Evolutionary conservation across 768 basidiomycete genomes (phyloP).

Genomic region (Lentinula boryana): DNA sequence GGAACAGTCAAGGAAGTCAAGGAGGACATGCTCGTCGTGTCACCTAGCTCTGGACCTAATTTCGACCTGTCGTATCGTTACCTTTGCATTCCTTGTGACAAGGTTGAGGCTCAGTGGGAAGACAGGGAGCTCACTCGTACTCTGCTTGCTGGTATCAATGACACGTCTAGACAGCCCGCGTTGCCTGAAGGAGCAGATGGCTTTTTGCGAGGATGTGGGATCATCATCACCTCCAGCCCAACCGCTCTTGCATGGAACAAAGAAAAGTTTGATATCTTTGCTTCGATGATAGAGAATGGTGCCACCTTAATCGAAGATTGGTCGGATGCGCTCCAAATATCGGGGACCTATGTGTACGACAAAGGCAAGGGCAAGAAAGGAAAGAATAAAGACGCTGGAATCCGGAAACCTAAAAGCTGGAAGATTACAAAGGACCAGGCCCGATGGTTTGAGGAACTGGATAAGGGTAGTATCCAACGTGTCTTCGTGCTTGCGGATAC

Average conservation of each 20-base stretch:
- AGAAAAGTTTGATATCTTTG: neutral
- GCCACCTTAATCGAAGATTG: slow-evolving; percentile 3
- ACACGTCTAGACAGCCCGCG: neutral
- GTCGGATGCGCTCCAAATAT: neutral
- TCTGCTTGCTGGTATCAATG: neutral
- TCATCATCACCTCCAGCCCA: neutral
- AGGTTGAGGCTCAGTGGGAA: neutral
- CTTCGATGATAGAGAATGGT: slow-evolving; percentile 1
- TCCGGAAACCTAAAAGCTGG: slow-evolving; percentile 33
- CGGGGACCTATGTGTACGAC: neutral
- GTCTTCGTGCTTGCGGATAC: slow-evolving; percentile 68
- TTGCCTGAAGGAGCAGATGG: neutral
- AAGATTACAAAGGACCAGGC: slow-evolving; percentile 41
- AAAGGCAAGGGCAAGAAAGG: neutral
- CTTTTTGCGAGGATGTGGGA: neutral
- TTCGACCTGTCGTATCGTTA: neutral
- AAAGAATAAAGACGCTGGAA: neutral
- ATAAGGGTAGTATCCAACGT: slow-evolving; percentile 26
- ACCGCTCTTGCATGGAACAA: neutral
- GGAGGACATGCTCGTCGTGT: neutral
- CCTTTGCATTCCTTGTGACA: neutral
- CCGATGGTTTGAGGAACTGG: slow-evolving; percentile 33
- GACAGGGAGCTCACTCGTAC: neutral
- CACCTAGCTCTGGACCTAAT: neutral
- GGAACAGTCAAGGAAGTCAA: neutral